Conservation (phyloP, 306 rosid genomes). For the Alnus glutinosa region DNA sequence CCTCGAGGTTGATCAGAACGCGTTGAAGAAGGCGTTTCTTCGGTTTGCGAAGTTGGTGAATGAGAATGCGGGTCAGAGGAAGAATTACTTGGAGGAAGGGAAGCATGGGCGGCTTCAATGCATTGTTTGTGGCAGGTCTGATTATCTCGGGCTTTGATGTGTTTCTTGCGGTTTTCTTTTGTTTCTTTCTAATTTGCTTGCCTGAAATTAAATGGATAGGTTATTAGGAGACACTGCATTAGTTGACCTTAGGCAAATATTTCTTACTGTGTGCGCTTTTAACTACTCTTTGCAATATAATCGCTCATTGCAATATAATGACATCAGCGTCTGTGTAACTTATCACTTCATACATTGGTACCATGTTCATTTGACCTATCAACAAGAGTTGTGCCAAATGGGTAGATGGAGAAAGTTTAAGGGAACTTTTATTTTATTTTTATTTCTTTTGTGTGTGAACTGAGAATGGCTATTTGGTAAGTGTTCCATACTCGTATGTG, state of each 20-base stretch:
- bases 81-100: constrained; percentile 73
- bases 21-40: constrained; percentile 70
- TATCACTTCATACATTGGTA: background rate
- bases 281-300: background rate
- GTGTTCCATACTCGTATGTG: background rate
- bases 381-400: background rate
- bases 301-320: background rate
- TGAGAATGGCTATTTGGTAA: background rate
- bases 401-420: background rate
- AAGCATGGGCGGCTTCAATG: constrained; percentile 78
- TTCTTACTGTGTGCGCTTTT: background rate
- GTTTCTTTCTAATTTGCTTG: constrained; percentile 5
- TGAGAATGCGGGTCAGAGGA: constrained; percentile 62
- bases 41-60: constrained; percentile 60
- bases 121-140: constrained; percentile 87
- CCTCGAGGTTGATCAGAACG: constrained; percentile 63
- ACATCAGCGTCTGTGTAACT: background rate
- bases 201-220: background rate
- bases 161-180: background rate
- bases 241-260: background rate
- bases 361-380: background rate
- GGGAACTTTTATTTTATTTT: background rate
- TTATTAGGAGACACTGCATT: background rate
- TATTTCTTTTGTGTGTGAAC: background rate
- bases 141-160: constrained; percentile 27